These are phyloP conservation scores for Hypoxylon sp. DNA, from an alignment of 2,329 filamentous ascomycete species.

Conservation along the genomic window DNA sequence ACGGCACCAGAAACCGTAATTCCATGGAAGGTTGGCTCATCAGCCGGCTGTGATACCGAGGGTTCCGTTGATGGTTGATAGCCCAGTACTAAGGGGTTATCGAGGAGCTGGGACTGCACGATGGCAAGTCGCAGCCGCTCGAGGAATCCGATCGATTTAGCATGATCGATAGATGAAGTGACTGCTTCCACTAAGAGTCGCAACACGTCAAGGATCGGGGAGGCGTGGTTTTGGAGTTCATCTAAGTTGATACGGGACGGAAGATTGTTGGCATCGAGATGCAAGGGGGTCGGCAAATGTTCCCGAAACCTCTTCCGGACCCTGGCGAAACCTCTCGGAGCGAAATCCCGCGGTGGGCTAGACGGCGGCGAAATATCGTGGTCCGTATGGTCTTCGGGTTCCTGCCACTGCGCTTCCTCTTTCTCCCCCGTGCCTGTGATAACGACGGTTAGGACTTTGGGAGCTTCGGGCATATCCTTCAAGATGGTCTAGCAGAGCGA, in stretches of 20 bases:
- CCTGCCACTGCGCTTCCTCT: conserved; percentile 50
- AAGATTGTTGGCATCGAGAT: conserved; percentile 46
- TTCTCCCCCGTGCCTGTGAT: conserved; percentile 50
- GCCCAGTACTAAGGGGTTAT: conserved; percentile 51
- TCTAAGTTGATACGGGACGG: conserved; percentile 47
- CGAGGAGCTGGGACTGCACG: conserved; percentile 52
- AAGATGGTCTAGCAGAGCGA: conserved; percentile 15
- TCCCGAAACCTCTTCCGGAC: conserved; percentile 51
- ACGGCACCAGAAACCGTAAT: conserved; percentile 50
- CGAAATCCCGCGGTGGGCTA: conserved; percentile 51
- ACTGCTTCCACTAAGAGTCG: conserved; percentile 50
- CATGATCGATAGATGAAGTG: conserved; percentile 53
- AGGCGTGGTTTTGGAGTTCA: conserved; percentile 48
- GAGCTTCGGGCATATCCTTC: conserved; percentile 31
- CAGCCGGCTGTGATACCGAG: conserved; percentile 37
- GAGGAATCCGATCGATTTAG: conserved; percentile 51
- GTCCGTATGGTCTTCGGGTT: conserved; percentile 43
- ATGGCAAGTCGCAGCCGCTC: conserved; percentile 54
- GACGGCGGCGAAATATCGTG: conserved; percentile 50
- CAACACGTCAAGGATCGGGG: conserved; percentile 47
- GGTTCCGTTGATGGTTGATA: conserved; percentile 44
- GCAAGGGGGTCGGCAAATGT: conserved; percentile 47
- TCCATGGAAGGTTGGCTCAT: conserved; percentile 47
- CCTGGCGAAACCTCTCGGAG: conserved; percentile 52
- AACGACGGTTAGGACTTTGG: conserved; percentile 41